Conservation (phyloP, 2,329 filamentous ascomycete species). For the Anisogramma anomala region DNA sequence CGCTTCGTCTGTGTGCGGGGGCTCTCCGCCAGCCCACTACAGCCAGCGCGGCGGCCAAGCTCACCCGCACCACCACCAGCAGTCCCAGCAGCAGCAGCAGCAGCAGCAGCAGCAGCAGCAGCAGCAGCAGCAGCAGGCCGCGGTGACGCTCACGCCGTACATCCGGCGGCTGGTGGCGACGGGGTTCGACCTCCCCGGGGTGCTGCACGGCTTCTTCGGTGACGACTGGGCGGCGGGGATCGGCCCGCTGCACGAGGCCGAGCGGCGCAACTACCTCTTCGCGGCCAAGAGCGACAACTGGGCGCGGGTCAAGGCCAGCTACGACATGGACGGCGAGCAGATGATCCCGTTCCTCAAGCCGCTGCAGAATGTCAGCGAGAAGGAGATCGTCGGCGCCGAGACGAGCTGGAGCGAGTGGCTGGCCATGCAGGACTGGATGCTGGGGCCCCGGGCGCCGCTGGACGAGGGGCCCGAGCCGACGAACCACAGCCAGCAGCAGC, state of each 20-base stretch:
- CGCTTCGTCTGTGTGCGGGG: slow-evolving; percentile 27
- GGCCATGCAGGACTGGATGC: slow-evolving; percentile 97
- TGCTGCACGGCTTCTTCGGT: slow-evolving; percentile 96
- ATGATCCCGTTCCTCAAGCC: slow-evolving; percentile 79
- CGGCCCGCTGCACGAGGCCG: slow-evolving; percentile 72
- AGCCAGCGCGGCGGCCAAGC: slow-evolving; percentile 20
- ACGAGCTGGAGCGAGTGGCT: slow-evolving; percentile 87
- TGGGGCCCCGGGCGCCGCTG: slow-evolving; percentile 66
- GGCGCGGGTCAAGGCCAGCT: slow-evolving; percentile 78
- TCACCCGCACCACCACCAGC: too few species aligned
- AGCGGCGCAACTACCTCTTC: slow-evolving; percentile 89
- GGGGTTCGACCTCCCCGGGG: slow-evolving; percentile 73
- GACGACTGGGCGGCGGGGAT: slow-evolving; percentile 78
- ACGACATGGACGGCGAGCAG: slow-evolving; percentile 77
- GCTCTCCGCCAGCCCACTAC: slow-evolving; percentile 22
- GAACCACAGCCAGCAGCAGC: neutral
- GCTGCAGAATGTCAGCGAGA: slow-evolving; percentile 61
- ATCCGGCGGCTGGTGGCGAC: slow-evolving; percentile 83
- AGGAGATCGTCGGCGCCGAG: slow-evolving; percentile 75
- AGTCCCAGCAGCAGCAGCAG: too few species aligned
- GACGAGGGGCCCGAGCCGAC: slow-evolving; percentile 14
- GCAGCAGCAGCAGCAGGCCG: slow-evolving; percentile 17
- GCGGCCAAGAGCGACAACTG: slow-evolving; percentile 87
- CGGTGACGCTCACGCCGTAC: slow-evolving; percentile 71
- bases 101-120: slow-evolving; percentile 1